These are phyloP conservation scores for Penicillium sp. DNA, from an alignment of 2,329 filamentous ascomycete genomes.

Conservation along the genomic window DNA sequence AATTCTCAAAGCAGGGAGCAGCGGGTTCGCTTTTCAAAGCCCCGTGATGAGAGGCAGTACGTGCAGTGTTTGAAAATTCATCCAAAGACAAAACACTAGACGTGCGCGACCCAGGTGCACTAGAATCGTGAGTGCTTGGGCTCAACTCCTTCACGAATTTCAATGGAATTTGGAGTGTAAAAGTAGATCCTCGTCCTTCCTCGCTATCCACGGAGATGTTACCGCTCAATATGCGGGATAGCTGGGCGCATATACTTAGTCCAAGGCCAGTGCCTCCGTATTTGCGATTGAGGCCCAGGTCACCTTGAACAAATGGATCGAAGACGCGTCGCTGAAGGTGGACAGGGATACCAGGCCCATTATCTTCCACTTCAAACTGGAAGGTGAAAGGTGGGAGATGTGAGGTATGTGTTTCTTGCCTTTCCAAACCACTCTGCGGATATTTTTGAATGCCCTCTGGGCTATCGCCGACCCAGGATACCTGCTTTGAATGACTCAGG, in stretches of 20 bases:
- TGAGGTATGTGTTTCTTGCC: constrained; percentile 43
- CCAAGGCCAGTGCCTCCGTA: constrained; percentile 88
- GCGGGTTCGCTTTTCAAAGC: constrained; percentile 25
- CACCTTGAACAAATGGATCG: constrained; percentile 93
- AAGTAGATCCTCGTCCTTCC: constrained; percentile 75
- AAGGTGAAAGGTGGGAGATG: constrained; percentile 72
- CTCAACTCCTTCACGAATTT: constrained; percentile 73
- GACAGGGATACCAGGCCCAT: constrained; percentile 80
- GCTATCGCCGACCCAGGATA: neutral
- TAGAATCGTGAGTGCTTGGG: constrained; percentile 39
- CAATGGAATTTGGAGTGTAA: constrained; percentile 81
- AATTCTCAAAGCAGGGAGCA: constrained; percentile 54
- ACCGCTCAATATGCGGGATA: constrained; percentile 82
- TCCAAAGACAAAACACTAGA: constrained; percentile 35
- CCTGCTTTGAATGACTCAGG: neutral
- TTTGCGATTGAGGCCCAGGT: constrained; percentile 84
- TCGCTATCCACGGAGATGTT: constrained; percentile 72
- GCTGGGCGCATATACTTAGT: constrained; percentile 84
- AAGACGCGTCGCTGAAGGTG: constrained; percentile 82
- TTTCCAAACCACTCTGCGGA: neutral
- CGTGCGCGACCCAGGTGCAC: constrained; percentile 34
- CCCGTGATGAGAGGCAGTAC: constrained; percentile 27
- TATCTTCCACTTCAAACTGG: constrained; percentile 88
- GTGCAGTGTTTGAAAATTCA: constrained; percentile 27
- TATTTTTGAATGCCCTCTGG: too few species aligned